Base-by-base conservation (phyloP, 2,329 filamentous ascomycete genomes). In the Penicillium griseofulvum region DNA sequence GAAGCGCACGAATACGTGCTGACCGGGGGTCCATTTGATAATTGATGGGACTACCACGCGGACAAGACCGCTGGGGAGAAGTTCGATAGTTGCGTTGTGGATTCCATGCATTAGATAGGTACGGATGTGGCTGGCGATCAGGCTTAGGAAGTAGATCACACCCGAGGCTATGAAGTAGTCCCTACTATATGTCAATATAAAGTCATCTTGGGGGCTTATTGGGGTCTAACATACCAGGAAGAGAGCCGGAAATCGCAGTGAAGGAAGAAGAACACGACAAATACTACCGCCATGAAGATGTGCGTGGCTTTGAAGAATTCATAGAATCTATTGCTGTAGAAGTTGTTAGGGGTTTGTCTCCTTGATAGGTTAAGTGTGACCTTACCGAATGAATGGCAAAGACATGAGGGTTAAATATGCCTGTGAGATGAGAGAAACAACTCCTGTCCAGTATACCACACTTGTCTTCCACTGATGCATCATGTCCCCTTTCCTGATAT, bases 281-380 rank as follows among this genome's bases (percentile, higher is more conserved):
- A 85, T 1, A 83, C 61, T 6, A 80, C 57, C 0, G 78, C 81
- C 1, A 77, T 75, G 10, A 80, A 41, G 47, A 80, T 76, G 61
- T 85, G 83, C 0, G 80, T 78, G 0, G 73, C 74, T 58, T 85
- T 85, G 78, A 85, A 85, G 62, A 82, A 80, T 56, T 86, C 83
- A 63, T 85, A 85, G 55, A 71, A 79, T 1, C 77, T 71, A 47
- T 79, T 78, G 2, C 81, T 81, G 42, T 33, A 19, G 7, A 3
- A 12, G 3, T 3, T 17, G 53, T 37, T 41, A 33, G 12, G 29
- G 17, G 11, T 28, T 8, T 22, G 19, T 39, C 26, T 43, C 16
- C 5, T 53, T 11, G 6, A 22, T 2, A 7, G 7, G 19, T 14
- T n/a, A 8, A 7, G 14, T 22, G 14, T 10, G 14, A 19, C 57